phyloP scores from a whole-genome alignment of 495 filamentous ascomycete species.

The Bathelium albidoporum region DNA sequence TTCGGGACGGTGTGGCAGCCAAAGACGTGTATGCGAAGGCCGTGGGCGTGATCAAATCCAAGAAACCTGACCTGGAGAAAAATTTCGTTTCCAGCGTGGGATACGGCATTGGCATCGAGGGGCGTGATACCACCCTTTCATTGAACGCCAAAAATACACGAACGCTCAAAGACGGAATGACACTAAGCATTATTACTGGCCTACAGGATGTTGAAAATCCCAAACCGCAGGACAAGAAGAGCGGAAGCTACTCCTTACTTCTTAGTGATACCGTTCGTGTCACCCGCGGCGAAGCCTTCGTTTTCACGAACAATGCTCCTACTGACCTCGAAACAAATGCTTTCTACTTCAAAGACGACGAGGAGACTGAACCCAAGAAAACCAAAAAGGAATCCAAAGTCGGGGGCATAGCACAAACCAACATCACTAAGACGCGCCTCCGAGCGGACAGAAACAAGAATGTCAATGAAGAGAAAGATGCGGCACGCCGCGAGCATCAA shows the following conservation, averaged over 20 bases:
- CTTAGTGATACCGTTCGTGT: slow-evolving; percentile 91
- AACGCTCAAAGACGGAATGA: slow-evolving; percentile 90
- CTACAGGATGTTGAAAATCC: slow-evolving; percentile 80
- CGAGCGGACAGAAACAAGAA: slow-evolving; percentile 81
- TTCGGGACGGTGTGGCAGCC: slow-evolving; percentile 73
- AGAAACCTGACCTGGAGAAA: slow-evolving; percentile 88
- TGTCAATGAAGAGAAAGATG: slow-evolving; percentile 81
- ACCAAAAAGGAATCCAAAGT: slow-evolving; percentile 72
- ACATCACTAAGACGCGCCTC: slow-evolving; percentile 86
- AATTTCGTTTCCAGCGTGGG: slow-evolving; percentile 87
- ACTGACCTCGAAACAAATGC: slow-evolving; percentile 83
- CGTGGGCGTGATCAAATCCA: slow-evolving; percentile 60
- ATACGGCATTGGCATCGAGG: slow-evolving; percentile 85
- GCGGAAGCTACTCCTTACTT: slow-evolving; percentile 68
- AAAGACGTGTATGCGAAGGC: slow-evolving; percentile 94
- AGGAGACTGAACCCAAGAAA: slow-evolving; percentile 57
- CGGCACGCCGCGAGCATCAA: slow-evolving; percentile 80
- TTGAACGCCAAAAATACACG: slow-evolving; percentile 77
- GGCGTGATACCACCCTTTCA: slow-evolving; percentile 66
- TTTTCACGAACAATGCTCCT: slow-evolving; percentile 88
- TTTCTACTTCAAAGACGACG: slow-evolving; percentile 87
- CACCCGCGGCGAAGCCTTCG: slow-evolving; percentile 58
- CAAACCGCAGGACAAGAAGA: slow-evolving; percentile 71
- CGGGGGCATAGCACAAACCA: slow-evolving; percentile 75
- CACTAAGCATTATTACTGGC: slow-evolving; percentile 75